These are phyloP conservation scores for Colletotrichum melonis DNA, from an alignment of 2,329 filamentous ascomycete species.

Conservation along the genomic window DNA sequence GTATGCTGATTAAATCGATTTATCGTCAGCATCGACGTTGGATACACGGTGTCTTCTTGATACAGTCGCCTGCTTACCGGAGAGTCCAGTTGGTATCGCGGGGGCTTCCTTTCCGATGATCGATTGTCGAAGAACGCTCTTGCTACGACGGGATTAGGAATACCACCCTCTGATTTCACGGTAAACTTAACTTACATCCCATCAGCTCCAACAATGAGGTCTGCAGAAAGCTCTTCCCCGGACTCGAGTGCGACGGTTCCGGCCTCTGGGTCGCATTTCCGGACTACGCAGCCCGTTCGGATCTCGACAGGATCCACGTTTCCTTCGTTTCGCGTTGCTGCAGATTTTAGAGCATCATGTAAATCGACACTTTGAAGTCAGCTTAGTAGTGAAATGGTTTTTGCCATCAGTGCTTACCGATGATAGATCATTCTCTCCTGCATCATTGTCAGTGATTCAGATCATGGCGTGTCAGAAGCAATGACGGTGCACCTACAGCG, in stretches of 20 bases:
- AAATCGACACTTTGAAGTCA: constrained; percentile 42
- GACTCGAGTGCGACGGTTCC: constrained; percentile 47
- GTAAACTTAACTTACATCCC: constrained; percentile 41
- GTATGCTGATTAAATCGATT: constrained; percentile 41
- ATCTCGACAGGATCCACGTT: constrained; percentile 42
- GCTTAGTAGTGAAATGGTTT: not conserved
- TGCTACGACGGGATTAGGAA: not conserved
- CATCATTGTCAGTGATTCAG: not conserved
- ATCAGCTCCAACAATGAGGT: constrained; percentile 51
- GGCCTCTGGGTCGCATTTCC: constrained; percentile 53
- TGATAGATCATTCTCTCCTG: constrained; percentile 52
- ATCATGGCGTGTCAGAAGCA: too few species aligned
- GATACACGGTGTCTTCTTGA: not conserved
- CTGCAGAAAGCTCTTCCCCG: constrained; percentile 43
- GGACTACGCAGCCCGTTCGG: constrained; percentile 40
- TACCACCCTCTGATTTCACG: not conserved
- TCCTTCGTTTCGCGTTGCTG: constrained; percentile 38
- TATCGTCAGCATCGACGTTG: constrained; percentile 49
- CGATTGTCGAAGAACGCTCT: constrained; percentile 30
- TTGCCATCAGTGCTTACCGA: constrained; percentile 36
- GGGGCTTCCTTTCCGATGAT: constrained; percentile 37
- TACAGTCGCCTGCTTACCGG: constrained; percentile 18
- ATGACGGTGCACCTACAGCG: constrained; percentile 32
- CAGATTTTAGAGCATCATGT: constrained; percentile 45
- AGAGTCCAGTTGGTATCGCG: constrained; percentile 48